Base-by-base conservation (phyloP, 1,284 basidiomycete genomes). In the Cutaneotrichosporon sp. region DNA sequence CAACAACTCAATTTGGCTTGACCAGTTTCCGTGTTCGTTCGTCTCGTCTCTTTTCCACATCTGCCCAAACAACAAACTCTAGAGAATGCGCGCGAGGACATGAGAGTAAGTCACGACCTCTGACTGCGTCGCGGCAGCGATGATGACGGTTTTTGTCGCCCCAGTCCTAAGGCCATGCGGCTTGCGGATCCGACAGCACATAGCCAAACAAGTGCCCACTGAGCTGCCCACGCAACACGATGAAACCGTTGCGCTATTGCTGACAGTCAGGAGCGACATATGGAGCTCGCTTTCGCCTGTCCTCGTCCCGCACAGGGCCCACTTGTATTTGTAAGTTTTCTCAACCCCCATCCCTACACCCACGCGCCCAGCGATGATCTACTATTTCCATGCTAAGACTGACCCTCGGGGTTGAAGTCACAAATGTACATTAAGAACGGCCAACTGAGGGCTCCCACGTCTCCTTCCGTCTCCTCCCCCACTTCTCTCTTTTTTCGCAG, bases 311-410 rank as follows among this genome's bases (percentile, higher is more conserved):
- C 40, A n/a, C n/a, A n/a, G 40, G 26, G 26, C 26, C 21, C n/a
- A 18, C 10, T n/a, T 52, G 52, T 49, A 54, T 52, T 26, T 20
- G 53, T 55, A 20, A 55, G 49, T 55, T 2, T 45, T 34, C 47
- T 45, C 34, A 34, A 20, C 45, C 37, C 18, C 26, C 26, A 4
- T 13, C 15, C 15, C 14, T 21, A 12, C 18, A n/a, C 22, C 37
- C 47, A 22, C 21, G 37, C 44, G 67, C 68, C 68, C 64, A 54
- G 51, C 26, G 70, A 72, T 69, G 62, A 69, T 64, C 18, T 63
- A 64, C 61, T 59, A 64, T 62, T 68, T 72, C 70, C 68, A 72
- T 72, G 70, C 70, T 72, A 70, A 72, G 56, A 59, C 68, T 62
- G 68, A 72, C 56, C 48, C 35, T 42, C 54, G 66, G 64, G 66